Conservation (phyloP, 2,329 filamentous ascomycete species). For the Ceratocystis ficicola region DNA sequence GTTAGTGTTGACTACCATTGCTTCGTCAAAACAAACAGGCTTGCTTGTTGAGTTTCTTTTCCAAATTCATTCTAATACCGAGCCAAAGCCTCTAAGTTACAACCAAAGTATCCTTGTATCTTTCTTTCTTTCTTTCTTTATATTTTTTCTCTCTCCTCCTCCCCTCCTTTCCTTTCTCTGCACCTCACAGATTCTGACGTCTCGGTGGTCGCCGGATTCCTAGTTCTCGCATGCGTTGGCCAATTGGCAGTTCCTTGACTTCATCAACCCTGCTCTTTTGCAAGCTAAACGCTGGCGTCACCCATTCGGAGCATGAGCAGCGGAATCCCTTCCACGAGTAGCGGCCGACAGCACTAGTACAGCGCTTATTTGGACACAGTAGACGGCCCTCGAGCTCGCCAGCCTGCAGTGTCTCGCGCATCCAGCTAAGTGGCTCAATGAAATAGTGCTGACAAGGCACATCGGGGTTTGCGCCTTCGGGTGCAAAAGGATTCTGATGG, state of each 20-base stretch:
- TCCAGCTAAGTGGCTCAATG: conserved; percentile 87
- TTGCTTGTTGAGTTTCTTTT: neutral
- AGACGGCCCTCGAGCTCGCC: conserved; percentile 74
- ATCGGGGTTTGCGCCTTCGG: conserved; percentile 23
- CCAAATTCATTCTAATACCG: conserved; percentile 6
- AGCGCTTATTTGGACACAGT: conserved; percentile 66
- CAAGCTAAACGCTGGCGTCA: conserved; percentile 80
- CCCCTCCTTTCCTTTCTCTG: neutral
- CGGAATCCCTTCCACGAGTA: conserved; percentile 94
- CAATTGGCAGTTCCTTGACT: conserved; percentile 28
- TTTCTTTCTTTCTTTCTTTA: neutral
- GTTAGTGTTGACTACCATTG: neutral
- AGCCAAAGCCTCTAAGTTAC: neutral
- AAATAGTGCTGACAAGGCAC: conserved; percentile 69
- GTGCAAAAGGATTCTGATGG: conserved; percentile 37
- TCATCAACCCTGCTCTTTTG: conserved; percentile 75
- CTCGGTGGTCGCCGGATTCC: conserved; percentile 46
- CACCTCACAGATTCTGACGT: conserved; percentile 30
- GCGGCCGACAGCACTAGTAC: conserved; percentile 71
- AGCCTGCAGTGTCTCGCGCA: conserved; percentile 70
- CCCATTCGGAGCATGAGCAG: conserved; percentile 83
- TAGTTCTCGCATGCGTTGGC: conserved; percentile 25
- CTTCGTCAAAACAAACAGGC: neutral
- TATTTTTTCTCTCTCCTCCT: neutral
- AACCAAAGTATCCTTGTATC: neutral